Conservation (phyloP, 2,329 filamentous ascomycete genomes). For the Curvularia hawaiiensis region DNA sequence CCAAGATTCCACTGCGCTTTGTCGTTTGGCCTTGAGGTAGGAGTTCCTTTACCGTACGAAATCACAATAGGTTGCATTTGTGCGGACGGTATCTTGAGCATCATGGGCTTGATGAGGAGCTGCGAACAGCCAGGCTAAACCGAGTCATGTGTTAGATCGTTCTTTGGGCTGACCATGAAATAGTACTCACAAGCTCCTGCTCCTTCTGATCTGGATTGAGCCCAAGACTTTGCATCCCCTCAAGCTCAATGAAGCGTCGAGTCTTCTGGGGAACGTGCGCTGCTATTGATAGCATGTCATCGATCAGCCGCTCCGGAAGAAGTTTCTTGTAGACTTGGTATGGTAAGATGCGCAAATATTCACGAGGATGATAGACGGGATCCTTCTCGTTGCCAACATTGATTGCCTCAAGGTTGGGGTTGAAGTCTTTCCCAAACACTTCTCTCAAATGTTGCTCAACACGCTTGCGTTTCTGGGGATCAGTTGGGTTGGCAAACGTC, state of each 20-base stretch:
- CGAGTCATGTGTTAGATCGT: neutral
- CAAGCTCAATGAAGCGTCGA: constrained; percentile 23
- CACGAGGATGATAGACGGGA: constrained; percentile 12
- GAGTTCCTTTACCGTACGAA: neutral
- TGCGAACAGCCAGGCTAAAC: neutral
- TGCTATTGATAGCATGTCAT: constrained; percentile 23
- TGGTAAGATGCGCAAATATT: constrained; percentile 23
- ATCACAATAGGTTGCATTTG: neutral
- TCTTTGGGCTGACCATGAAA: neutral
- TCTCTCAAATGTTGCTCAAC: neutral
- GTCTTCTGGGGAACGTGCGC: constrained; percentile 10
- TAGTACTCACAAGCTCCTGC: constrained; percentile 1
- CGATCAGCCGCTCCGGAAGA: constrained; percentile 21
- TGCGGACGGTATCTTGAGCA: constrained; percentile 1
- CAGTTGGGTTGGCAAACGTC: neutral
- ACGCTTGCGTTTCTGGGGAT: neutral
- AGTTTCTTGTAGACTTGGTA: constrained; percentile 24
- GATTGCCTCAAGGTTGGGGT: constrained; percentile 4
- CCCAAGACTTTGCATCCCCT: constrained; percentile 24
- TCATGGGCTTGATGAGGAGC: neutral
- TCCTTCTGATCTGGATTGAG: neutral
- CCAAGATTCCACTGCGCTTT: neutral
- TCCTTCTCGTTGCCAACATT: constrained; percentile 15
- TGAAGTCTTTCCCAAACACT: constrained; percentile 3
- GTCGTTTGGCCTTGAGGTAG: neutral